phyloP scores from a whole-genome alignment of 1,284 basidiomycete species.

The Ceratobasidium sp. region DNA sequence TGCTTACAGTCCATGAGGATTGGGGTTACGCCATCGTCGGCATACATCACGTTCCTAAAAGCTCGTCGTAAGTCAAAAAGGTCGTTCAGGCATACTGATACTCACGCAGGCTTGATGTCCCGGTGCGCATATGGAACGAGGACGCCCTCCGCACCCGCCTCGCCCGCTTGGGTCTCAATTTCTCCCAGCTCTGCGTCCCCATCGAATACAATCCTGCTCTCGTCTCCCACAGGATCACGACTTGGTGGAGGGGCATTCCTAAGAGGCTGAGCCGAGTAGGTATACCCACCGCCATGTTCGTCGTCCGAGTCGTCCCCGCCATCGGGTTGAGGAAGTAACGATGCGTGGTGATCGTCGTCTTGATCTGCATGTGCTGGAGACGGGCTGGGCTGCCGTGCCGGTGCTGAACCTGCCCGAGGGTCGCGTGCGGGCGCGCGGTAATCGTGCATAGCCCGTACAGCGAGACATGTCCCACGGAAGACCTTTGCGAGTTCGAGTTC shows the following conservation, averaged over 20 bases:
- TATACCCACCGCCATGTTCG: conserved; percentile 60
- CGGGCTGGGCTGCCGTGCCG: conserved; percentile 42
- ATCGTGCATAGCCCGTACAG: conserved; percentile 91
- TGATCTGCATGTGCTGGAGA: conserved; percentile 38
- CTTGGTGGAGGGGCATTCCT: conserved; percentile 29
- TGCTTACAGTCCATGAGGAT: conserved; percentile 88
- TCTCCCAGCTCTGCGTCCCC: conserved; percentile 57
- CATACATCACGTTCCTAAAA: conserved; percentile 90
- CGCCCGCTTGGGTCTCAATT: conserved; percentile 44
- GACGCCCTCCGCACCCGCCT: conserved; percentile 55
- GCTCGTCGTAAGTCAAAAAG: not conserved
- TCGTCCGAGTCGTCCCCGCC: conserved; percentile 34
- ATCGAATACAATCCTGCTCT: conserved; percentile 68
- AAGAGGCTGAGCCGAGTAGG: conserved; percentile 60
- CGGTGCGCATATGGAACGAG: conserved; percentile 93
- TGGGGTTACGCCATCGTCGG: conserved; percentile 83
- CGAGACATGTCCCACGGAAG: conserved; percentile 94
- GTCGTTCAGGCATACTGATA: not conserved
- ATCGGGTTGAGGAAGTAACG: conserved; percentile 38
- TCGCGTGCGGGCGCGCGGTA: conserved; percentile 61
- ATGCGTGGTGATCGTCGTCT: conserved; percentile 36
- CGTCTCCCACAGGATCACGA: conserved; percentile 26
- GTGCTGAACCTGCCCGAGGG: conserved; percentile 45
- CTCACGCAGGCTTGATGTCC: conserved; percentile 94
- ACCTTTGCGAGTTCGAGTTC: conserved; percentile 88